Evolutionary conservation across 495 filamentous ascomycete genomes (phyloP).

Genomic region (Usnea hakonensis): DNA sequence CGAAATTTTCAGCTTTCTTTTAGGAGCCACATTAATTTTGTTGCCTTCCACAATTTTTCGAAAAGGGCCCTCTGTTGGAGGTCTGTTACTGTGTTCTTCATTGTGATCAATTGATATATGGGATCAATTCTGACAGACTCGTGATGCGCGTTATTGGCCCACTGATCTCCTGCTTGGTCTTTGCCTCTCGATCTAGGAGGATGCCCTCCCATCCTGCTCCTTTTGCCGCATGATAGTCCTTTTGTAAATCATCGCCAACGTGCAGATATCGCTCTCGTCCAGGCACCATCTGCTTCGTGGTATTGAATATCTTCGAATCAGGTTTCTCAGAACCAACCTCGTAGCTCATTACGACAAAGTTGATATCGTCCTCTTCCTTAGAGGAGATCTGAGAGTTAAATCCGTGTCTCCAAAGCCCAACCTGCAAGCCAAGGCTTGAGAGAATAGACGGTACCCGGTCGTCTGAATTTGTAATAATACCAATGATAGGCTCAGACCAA

Average conservation of each 20-base stretch:
- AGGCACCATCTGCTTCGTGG: constrained; percentile 37
- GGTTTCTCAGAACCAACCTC: constrained; percentile 68
- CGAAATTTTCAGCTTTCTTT: no score
- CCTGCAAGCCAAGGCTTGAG: constrained; percentile 49
- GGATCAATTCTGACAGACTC: neutral
- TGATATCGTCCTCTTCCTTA: constrained; percentile 41
- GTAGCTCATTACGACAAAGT: constrained; percentile 64
- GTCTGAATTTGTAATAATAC: constrained; percentile 73
- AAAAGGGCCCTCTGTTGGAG: neutral
- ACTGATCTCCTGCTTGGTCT: constrained; percentile 3
- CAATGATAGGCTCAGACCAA: constrained; percentile 42
- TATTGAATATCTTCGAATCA: constrained; percentile 51
- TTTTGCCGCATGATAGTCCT: constrained; percentile 55
- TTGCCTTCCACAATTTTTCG: neutral
- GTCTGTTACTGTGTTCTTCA: neutral
- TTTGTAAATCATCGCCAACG: constrained; percentile 58
- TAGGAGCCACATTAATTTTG: neutral
- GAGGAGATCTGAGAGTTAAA: neutral
- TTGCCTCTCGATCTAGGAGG: constrained; percentile 37
- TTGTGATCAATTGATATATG: neutral
- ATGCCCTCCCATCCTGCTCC: constrained; percentile 58
- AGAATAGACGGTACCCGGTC: constrained; percentile 58
- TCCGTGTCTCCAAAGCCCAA: constrained; percentile 31
- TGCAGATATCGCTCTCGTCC: constrained; percentile 44
- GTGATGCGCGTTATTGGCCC: neutral